phyloP scores from a whole-genome alignment of 495 filamentous ascomycete genomes.

The Xylaria flabelliformis region DNA sequence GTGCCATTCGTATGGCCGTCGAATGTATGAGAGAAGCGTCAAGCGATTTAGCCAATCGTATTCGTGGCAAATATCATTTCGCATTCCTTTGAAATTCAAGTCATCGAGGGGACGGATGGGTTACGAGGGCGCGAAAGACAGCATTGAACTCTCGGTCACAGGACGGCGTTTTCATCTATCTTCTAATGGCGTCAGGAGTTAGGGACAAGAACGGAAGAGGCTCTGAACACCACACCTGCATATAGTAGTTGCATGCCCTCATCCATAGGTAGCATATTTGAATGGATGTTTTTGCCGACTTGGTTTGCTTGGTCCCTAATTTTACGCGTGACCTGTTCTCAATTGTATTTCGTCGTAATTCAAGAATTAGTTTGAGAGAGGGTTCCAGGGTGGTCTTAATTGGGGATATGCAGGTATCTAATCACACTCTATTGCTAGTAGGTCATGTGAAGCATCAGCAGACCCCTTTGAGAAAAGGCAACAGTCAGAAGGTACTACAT shows the following conservation, averaged over 20 bases:
- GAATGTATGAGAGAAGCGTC: slow-evolving; percentile 13
- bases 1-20: slow-evolving; percentile 14
- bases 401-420: background rate
- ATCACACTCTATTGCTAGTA: background rate
- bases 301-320: background rate
- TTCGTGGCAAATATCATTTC: background rate
- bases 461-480: background rate
- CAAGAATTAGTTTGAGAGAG: background rate
- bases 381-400: background rate
- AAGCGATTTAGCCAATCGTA: background rate
- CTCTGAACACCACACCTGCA: slow-evolving; percentile 17
- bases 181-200: slow-evolving; percentile 25
- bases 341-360: background rate
- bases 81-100: background rate
- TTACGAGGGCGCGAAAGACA: slow-evolving; percentile 20
- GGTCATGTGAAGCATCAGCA: background rate
- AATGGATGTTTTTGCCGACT: slow-evolving; percentile 15
- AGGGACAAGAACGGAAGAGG: background rate
- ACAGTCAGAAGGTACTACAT: background rate
- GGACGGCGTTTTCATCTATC: slow-evolving; percentile 18
- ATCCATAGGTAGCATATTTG: slow-evolving; percentile 28
- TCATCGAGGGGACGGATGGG: background rate
- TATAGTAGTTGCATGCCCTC: slow-evolving; percentile 22
- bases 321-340: background rate
- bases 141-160: slow-evolving; percentile 24